Percentiles rank a stretch among this genome's conserved stretches.
These are phyloP conservation scores for Globisporangium cederbergense DNA, from an alignment of 352 stramenopile genomes.

Conservation along the genomic window DNA sequence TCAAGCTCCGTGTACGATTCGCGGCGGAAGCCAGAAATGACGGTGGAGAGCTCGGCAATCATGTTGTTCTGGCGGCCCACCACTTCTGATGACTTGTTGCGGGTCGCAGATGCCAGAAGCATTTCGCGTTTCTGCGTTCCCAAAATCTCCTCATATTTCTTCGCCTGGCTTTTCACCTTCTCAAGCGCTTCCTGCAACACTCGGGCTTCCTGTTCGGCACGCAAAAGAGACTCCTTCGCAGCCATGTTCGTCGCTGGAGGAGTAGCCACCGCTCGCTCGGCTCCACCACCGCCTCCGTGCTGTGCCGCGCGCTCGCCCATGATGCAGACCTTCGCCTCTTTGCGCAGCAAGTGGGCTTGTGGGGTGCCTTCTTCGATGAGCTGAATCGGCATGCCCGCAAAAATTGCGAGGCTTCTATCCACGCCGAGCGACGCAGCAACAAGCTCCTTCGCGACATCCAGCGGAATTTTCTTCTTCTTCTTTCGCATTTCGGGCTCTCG, in stretches of 20 bases:
- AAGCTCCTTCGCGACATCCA: constrained; percentile 76
- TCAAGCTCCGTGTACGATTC: constrained; percentile 75
- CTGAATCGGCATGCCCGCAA: constrained; percentile 70
- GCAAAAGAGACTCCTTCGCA: constrained; percentile 66
- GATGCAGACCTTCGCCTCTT: constrained; percentile 82
- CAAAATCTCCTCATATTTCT: constrained; percentile 83
- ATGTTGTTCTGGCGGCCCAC: constrained; percentile 81
- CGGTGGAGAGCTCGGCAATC: constrained; percentile 66
- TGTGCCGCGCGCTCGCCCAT: constrained; percentile 20
- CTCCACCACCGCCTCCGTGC: background rate
- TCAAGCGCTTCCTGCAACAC: constrained; percentile 80
- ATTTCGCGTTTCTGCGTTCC: constrained; percentile 66
- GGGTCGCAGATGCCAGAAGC: constrained; percentile 64
- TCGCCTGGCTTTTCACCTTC: constrained; percentile 80
- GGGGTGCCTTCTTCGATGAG: constrained; percentile 75
- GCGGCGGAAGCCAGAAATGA: constrained; percentile 73
- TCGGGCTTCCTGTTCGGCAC: constrained; percentile 65
- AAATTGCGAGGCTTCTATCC: constrained; percentile 59
- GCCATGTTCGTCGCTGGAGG: constrained; percentile 21
- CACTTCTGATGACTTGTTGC: constrained; percentile 71
- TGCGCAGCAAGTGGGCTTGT: constrained; percentile 74
- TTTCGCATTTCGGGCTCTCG: constrained; percentile 38
- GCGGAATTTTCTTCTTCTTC: constrained; percentile 78
- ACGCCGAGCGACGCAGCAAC: constrained; percentile 75
- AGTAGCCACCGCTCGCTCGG: background rate